phyloP scores from a whole-genome alignment of 2,329 filamentous ascomycete species.

The Trichoderma citrinoviride region DNA sequence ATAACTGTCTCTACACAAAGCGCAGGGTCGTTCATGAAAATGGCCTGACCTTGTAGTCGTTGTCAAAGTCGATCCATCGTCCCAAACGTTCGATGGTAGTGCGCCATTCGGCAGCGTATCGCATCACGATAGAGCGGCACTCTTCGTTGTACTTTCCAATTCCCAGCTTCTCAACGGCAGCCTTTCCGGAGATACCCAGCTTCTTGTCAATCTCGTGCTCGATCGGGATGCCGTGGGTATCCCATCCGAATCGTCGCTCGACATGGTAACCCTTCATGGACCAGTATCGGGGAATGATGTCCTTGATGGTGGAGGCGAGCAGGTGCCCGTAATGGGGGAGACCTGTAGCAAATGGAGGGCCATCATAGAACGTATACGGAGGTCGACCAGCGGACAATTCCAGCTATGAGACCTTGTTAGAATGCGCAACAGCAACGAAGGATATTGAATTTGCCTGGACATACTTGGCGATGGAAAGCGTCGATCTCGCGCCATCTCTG shows the following conservation, averaged over 20 bases:
- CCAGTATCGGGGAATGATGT: conserved; percentile 95
- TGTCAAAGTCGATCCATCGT: conserved; percentile 97
- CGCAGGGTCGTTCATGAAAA: neutral
- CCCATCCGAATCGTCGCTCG: conserved; percentile 91
- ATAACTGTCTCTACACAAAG: neutral
- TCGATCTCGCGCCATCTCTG: conserved; percentile 86
- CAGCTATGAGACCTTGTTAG: conserved; percentile 39
- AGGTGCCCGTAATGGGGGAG: conserved; percentile 68
- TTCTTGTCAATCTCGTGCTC: conserved; percentile 99
- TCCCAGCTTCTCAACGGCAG: conserved; percentile 82
- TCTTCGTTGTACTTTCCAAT: conserved; percentile 88
- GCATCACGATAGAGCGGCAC: conserved; percentile 91
- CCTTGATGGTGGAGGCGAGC: conserved; percentile 91
- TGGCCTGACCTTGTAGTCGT: conserved; percentile 77
- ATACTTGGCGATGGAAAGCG: conserved; percentile 81
- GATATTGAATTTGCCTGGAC: conserved; percentile 21
- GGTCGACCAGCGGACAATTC: conserved; percentile 80
- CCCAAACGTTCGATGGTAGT: conserved; percentile 83
- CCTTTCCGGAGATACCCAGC: conserved; percentile 80
- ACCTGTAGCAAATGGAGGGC: conserved; percentile 74
- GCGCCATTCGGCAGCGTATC: conserved; percentile 83
- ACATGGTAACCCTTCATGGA: conserved; percentile 95
- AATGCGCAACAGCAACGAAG: neutral
- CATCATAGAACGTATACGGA: conserved; percentile 94
- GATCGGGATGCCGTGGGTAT: conserved; percentile 88